Evolutionary conservation across 2,329 filamentous ascomycete genomes (phyloP), one percentile per base, ranked within the genome.

Genomic region (Akanthomyces muscarius): DNA sequence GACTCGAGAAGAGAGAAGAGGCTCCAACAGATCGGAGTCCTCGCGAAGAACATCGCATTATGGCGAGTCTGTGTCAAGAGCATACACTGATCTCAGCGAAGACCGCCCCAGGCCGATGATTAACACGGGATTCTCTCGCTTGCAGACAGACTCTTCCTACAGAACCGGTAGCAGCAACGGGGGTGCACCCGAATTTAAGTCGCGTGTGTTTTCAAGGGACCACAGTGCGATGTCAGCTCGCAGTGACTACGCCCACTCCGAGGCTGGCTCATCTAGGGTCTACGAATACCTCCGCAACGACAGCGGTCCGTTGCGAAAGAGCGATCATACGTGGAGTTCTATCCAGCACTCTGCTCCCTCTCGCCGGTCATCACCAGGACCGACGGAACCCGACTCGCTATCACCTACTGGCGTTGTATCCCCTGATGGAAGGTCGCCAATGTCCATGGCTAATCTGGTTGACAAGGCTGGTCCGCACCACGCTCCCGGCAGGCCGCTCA

Each of bases 321-420:
- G 33, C 8, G 59, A 61, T 14, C 23, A 36, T 5, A 21, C 38
- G 14, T 61, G 59, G 59, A 41, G 42, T 18, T 38, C 45, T 30
- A 25, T 44, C 5, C 45, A 11, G 47, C 50, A 42, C 30, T 47
- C 51, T 45, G 41, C 13, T 14, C 48, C 42, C 28, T 61, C 59
- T 6, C 48, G 50, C 25, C 59, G 59, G 42, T 61, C 59, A 36
- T 61, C 59, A 11, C 59, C 59, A 11, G 50, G 61, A 11, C 61
- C 53, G 6, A 57, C 61, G 18, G 61, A 63, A 8, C 36, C 23
- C 6, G 47, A 62, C 44, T 41, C 52, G 23, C 11, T 56, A 11
- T 62, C 60, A 11, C 52, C 47, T 28, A 30, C 18, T 18, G 59
- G 50, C 28, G n/a, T 61, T n/a, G 50, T 25, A 16, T 61, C 59